These are phyloP conservation scores for Penicillium sp. DNA, from an alignment of 2,329 filamentous ascomycete genomes.

Conservation along the genomic window DNA sequence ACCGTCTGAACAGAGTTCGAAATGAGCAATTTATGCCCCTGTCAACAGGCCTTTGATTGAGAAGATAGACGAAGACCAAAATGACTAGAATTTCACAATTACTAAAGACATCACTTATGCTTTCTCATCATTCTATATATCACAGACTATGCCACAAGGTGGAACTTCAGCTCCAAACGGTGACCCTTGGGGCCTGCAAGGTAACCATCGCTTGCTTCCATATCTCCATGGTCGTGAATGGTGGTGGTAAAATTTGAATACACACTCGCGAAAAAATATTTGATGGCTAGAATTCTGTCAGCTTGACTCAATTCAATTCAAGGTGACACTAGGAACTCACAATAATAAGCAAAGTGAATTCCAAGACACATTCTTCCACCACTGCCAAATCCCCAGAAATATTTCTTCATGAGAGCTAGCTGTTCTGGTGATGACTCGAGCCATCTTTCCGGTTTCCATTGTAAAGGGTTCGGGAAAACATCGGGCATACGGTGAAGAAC, in stretches of 20 bases:
- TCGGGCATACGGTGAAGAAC: constrained; percentile 2
- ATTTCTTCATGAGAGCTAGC: not conserved
- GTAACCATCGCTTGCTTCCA: constrained; percentile 2
- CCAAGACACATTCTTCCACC: constrained; percentile 8
- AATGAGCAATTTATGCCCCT: not conserved
- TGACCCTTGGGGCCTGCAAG: constrained; percentile 1
- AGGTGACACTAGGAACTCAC: not conserved
- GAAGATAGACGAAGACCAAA: not conserved
- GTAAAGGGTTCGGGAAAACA: not conserved
- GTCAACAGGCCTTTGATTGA: not conserved
- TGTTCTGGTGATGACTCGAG: constrained; percentile 1
- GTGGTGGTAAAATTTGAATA: constrained; percentile 3
- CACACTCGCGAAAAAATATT: not conserved
- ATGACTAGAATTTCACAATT: not conserved
- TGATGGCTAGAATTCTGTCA: not conserved
- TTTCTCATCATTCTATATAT: not conserved
- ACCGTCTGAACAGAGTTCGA: no score
- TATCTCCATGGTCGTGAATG: constrained; percentile 8
- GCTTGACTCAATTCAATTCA: not conserved
- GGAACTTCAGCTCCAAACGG: not conserved
- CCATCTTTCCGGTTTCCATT: constrained; percentile 6
- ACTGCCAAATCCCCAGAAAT: constrained; percentile 7
- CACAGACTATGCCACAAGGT: not conserved
- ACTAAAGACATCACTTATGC: not conserved
- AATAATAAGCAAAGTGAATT: constrained; percentile 6